Base-by-base conservation (phyloP, 805 yeast species). In the Yamadazyma laniorum region DNA sequence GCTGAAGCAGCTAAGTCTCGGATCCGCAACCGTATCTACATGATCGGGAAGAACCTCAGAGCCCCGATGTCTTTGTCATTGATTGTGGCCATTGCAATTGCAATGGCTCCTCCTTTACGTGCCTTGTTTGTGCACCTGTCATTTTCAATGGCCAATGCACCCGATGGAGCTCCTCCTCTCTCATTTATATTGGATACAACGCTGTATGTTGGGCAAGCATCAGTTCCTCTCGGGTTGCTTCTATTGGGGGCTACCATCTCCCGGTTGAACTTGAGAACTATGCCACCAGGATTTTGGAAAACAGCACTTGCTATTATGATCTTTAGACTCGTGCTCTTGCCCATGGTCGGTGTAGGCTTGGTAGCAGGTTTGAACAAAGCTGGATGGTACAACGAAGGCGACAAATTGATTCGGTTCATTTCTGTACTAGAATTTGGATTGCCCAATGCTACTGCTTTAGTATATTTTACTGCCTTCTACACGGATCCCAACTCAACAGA, bases 201-300 rank as follows among this genome's bases (percentile, higher is more conserved):
- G 0, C 55, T 76, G 2, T 91, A 91, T 55, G 66, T 91, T 6
- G 96, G 96, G 0, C 79, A 79, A 18, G 96, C 96, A 0, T 79
- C 85, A 34, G 95, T 91, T 23, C 98, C 97, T 1, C 60, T 87
- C 41, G 98, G 97, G 0, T 65, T 91, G 43, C 57, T 87, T 31
- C 54, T 91, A 42, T 60, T 91, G 19, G 98, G 98, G 2, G 95
- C 91, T 13, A 88, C 96, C 2, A 78, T 91, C 29, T 85, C 96
- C 1, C 66, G 96, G 33, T 70, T 91, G 35, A 65, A 77, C 44
- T 59, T 89, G 15, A 67, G 65, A 5, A 52, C 65, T 4, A 63
- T 89, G 50, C 87, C 90, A 1, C 65, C 69, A 11, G 91, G 91
- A 1, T 82, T 85, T 48, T 79, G 82, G 80, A 75, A 77, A 50